Evolutionary conservation across 2,329 filamentous ascomycete species (phyloP).

Genomic region (Aaosphaeria pasadenensis): DNA sequence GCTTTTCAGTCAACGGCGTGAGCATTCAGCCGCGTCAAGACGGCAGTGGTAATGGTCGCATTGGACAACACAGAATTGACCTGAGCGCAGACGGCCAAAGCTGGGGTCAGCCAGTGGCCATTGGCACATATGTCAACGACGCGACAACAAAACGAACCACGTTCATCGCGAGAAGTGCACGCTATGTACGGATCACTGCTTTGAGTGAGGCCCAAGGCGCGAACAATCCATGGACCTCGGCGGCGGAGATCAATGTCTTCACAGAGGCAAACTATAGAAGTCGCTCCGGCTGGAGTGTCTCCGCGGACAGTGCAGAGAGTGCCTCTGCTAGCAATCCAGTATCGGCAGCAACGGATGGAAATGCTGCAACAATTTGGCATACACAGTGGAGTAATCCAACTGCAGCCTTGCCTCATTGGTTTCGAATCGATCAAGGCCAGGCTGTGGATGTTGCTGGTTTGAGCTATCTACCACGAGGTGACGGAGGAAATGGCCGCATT

Average conservation of each 20-base stretch:
- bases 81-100: constrained; percentile 27
- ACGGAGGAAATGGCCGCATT: constrained; percentile 13
- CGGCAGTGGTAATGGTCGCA: constrained; percentile 31
- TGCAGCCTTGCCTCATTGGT: constrained; percentile 13
- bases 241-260: constrained; percentile 25
- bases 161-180: constrained; percentile 17
- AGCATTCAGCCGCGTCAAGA: constrained; percentile 33
- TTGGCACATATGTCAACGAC: constrained; percentile 25
- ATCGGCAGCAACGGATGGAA: constrained; percentile 11
- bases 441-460: constrained; percentile 9
- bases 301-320: constrained; percentile 11
- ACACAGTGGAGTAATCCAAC: constrained; percentile 5
- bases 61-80: constrained; percentile 33
- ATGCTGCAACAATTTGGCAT: constrained; percentile 11
- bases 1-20: constrained; percentile 28
- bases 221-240: constrained; percentile 15
- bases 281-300: constrained; percentile 10
- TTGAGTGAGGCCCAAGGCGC: constrained; percentile 18
- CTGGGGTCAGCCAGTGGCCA: constrained; percentile 22
- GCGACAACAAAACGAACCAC: constrained; percentile 18
- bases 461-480: constrained; percentile 9
- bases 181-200: constrained; percentile 23
- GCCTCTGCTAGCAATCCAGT: constrained; percentile 1
- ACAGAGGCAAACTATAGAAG: constrained; percentile 12
- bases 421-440: constrained; percentile 15